Percentiles rank a stretch among this genome's conserved stretches.
Conservation (phyloP, 768 basidiomycete genomes). For the Gyrodon lividus region DNA sequence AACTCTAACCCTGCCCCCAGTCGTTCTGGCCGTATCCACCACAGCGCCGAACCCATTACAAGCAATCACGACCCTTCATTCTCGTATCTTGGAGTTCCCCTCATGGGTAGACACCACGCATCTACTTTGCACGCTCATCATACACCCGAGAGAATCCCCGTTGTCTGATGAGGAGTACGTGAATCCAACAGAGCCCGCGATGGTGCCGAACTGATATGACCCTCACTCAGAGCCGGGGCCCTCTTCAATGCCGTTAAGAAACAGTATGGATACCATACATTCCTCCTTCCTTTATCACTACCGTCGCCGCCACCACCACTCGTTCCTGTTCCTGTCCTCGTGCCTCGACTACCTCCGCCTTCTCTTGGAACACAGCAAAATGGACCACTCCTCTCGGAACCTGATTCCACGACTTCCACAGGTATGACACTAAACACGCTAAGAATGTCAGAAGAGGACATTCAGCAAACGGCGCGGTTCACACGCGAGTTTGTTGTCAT, state of each 20-base stretch:
- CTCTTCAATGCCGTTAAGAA: conserved; percentile 87
- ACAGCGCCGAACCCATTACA: conserved; percentile 80
- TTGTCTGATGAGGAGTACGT: conserved; percentile 81
- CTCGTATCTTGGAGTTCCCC: conserved; percentile 65
- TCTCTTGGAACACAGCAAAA: conserved; percentile 24
- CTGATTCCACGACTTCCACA: neutral
- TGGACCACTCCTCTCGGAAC: conserved; percentile 6
- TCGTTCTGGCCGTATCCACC: conserved; percentile 80
- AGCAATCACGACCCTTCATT: conserved; percentile 72
- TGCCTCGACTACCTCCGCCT: conserved; percentile 66
- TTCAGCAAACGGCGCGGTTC: conserved; percentile 72
- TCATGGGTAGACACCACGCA: conserved; percentile 76
- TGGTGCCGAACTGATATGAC: conserved; percentile 9
- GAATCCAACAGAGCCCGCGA: neutral
- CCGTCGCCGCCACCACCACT: conserved; percentile 64
- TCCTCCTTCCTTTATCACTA: conserved; percentile 61
- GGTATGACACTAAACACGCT: conserved; percentile 35
- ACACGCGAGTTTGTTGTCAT: conserved; percentile 85
- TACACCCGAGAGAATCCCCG: conserved; percentile 69
- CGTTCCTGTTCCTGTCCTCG: conserved; percentile 61
- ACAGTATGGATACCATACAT: conserved; percentile 77
- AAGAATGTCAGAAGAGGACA: conserved; percentile 66
- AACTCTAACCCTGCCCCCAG: conserved; percentile 38
- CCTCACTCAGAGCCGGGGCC: conserved; percentile 57
- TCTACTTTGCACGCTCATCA: conserved; percentile 72